Percentiles rank a stretch among this genome's conserved stretches.
These are phyloP conservation scores for Pseudocercospora crystallina DNA, from an alignment of 2,329 filamentous ascomycete species.

Conservation along the genomic window DNA sequence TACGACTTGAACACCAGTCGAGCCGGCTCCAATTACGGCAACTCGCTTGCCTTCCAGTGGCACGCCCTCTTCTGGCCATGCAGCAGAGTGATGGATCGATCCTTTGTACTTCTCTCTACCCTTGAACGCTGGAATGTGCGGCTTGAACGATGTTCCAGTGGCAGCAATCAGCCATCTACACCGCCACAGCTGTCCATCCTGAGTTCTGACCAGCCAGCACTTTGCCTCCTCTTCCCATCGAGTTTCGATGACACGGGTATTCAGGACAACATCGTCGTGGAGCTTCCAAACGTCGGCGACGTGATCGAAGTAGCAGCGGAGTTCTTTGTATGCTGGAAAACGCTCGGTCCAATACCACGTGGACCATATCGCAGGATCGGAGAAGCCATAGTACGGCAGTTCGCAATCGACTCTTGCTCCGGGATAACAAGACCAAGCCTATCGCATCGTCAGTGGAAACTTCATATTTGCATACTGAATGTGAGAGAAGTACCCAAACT, in stretches of 20 bases:
- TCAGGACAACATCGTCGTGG: slow-evolving; percentile 58
- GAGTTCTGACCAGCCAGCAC: slow-evolving; percentile 10
- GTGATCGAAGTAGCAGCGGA: slow-evolving; percentile 60
- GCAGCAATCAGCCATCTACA: slow-evolving; percentile 39
- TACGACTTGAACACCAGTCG: slow-evolving; percentile 40
- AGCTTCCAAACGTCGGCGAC: slow-evolving; percentile 58
- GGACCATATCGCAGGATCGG: slow-evolving; percentile 48
- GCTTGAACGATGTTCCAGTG: slow-evolving; percentile 41
- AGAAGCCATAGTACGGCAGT: slow-evolving; percentile 49
- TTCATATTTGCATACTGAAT: slow-evolving; percentile 17
- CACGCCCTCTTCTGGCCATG: slow-evolving; percentile 39
- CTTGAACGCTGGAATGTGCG: slow-evolving; percentile 39
- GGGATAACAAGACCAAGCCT: slow-evolving; percentile 36
- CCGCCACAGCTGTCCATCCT: slow-evolving; percentile 23
- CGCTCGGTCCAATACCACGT: slow-evolving; percentile 54
- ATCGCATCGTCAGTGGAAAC: not conserved
- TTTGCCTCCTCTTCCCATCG: slow-evolving; percentile 42
- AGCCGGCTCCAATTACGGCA: slow-evolving; percentile 40
- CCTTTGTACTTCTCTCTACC: slow-evolving; percentile 41
- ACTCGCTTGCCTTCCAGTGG: slow-evolving; percentile 29
- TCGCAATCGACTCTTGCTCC: slow-evolving; percentile 48
- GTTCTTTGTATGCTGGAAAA: slow-evolving; percentile 37
- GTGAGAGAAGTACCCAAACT: slow-evolving; percentile 33
- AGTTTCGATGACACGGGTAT: slow-evolving; percentile 55
- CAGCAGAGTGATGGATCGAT: slow-evolving; percentile 41